Conservation (phyloP, 331 rosid species). For the Acacia concinna region DNA sequence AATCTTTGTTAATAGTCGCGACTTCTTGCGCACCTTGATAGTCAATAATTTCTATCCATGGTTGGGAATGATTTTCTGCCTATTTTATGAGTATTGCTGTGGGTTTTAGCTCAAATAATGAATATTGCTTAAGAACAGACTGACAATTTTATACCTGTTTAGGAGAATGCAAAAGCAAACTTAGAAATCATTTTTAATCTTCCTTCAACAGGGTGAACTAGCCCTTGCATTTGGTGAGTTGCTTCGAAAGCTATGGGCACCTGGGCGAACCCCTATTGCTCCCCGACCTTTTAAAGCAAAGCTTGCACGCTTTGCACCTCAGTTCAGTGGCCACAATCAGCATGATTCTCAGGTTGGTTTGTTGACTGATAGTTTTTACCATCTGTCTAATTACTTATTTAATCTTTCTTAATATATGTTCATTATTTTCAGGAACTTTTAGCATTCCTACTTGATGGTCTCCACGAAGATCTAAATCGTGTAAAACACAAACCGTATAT, state of each 20-base stretch:
- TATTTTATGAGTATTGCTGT: constrained; percentile 5
- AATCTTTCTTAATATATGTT: constrained; percentile 36
- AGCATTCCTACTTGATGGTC: constrained; percentile 97
- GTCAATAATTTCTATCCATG: background rate
- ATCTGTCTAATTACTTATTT: constrained; percentile 8
- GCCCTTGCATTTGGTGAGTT: constrained; percentile 97
- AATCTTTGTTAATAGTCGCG: background rate
- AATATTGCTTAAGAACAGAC: constrained; percentile 3
- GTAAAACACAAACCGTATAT: constrained; percentile 93
- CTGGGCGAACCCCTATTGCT: constrained; percentile 89
- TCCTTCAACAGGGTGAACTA: constrained; percentile 72
- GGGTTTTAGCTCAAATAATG: background rate
- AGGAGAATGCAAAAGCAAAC: background rate
- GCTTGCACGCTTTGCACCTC: constrained; percentile 99
- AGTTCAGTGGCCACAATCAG: constrained; percentile 96
- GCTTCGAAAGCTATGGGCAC: constrained; percentile 97
- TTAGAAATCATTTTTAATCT: constrained; percentile 19
- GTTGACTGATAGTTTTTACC: constrained; percentile 16
- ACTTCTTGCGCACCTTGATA: background rate
- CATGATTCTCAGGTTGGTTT: constrained; percentile 96
- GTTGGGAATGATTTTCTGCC: constrained; percentile 20
- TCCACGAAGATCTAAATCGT: constrained; percentile 97
- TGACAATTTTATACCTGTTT: background rate
- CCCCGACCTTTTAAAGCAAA: constrained; percentile 91
- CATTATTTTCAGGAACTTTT: constrained; percentile 79